These are phyloP conservation scores for Cryptosporidium canis DNA, from an alignment of 169 alveolate genomes.

Conservation along the genomic window DNA sequence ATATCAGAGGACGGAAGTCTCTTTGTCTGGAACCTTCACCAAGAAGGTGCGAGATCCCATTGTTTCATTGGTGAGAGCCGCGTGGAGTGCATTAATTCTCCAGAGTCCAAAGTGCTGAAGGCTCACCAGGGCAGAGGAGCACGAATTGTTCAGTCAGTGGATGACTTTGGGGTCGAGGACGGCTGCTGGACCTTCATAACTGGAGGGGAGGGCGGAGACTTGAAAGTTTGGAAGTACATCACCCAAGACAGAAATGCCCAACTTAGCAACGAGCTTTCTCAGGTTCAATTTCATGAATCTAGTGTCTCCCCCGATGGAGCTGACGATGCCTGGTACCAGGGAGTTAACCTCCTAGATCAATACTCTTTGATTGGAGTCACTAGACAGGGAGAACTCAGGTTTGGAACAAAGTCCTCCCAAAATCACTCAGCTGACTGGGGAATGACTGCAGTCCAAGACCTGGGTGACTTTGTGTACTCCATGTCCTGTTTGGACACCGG, in stretches of 20 bases:
- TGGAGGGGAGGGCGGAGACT: slow-evolving; percentile 66
- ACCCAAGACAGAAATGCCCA: not conserved
- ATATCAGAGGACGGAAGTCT: slow-evolving; percentile 54
- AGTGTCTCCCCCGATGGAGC: not conserved
- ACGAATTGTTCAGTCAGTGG: not conserved
- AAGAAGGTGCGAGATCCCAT: not conserved
- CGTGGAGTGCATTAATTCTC: not conserved
- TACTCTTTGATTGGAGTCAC: slow-evolving; percentile 14
- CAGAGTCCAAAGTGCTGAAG: not conserved
- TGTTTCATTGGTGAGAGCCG: not conserved
- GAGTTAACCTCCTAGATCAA: slow-evolving; percentile 13
- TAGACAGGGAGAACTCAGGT: slow-evolving; percentile 19
- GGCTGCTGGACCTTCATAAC: not conserved
- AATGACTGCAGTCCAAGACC: not conserved
- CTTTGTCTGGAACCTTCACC: slow-evolving; percentile 5
- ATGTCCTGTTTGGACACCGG: not conserved
- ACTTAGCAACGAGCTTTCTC: not conserved
- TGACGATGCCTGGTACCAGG: slow-evolving; percentile 35
- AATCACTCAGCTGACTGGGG: not conserved
- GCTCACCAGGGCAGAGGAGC: slow-evolving; percentile 72
- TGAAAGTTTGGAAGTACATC: slow-evolving; percentile 34
- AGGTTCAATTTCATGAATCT: not conserved
- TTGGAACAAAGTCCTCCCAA: not conserved
- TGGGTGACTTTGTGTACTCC: slow-evolving; percentile 10
- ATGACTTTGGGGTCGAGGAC: too few species aligned